Conservation (phyloP, 805 yeast genomes). For the Candida oleophila region DNA sequence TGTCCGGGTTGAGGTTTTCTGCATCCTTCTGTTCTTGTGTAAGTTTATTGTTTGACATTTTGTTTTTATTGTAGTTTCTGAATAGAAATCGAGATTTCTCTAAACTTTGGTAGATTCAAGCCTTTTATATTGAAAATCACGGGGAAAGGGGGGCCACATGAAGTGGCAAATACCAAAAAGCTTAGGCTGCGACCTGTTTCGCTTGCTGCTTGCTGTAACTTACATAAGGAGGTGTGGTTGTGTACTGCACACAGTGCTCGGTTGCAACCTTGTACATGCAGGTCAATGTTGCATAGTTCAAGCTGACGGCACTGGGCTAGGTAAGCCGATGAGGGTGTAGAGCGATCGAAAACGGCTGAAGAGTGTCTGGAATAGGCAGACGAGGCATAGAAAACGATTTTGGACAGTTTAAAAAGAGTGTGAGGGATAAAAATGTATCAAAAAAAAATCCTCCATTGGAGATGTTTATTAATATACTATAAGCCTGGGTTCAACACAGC, state of each 20-base stretch:
- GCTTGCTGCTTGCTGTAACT: neutral
- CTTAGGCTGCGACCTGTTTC: neutral
- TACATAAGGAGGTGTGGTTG: neutral
- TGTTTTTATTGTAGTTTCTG: neutral
- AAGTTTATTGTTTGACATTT: slow-evolving; percentile 3
- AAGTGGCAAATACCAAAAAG: slow-evolving; percentile 1
- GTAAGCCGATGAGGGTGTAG: no score
- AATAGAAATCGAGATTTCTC: neutral
- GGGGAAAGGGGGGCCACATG: neutral
- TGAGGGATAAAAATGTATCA: no score
- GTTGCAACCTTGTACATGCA: no score
- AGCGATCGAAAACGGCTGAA: no score
- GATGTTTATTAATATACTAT: neutral
- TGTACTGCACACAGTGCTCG: neutral
- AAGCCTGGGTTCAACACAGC: neutral
- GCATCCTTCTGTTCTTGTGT: slow-evolving; percentile 10
- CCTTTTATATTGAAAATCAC: neutral
- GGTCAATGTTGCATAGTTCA: no score
- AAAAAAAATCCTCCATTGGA: no score
- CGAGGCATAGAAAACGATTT: no score
- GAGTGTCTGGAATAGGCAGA: no score
- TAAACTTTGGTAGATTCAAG: neutral
- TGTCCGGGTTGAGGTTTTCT: slow-evolving; percentile 17
- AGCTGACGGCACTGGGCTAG: no score
- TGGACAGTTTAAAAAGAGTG: no score